These are phyloP conservation scores for Porcisia hertigi DNA, from an alignment of 208 protist species.

Conservation along the genomic window DNA sequence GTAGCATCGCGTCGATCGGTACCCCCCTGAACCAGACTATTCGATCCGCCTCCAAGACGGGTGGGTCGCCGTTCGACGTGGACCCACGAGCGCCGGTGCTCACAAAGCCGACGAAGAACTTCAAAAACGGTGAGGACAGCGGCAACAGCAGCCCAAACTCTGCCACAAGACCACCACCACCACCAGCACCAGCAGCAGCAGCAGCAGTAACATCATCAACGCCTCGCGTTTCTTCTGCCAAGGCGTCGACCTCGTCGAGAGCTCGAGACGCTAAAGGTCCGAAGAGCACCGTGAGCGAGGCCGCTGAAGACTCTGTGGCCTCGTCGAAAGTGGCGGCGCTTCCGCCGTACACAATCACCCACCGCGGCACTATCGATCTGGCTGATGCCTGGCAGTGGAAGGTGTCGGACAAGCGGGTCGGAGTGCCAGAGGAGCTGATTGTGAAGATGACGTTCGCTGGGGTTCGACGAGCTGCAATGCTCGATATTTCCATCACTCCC, in stretches of 20 bases:
- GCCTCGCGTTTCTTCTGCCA: background rate
- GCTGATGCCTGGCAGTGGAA: slow-evolving; percentile 82
- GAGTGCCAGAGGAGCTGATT: slow-evolving; percentile 78
- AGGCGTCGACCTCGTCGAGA: background rate
- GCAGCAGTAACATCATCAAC: background rate
- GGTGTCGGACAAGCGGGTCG: slow-evolving; percentile 69
- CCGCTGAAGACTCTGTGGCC: background rate
- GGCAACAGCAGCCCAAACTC: background rate
- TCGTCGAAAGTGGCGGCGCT: slow-evolving; percentile 24
- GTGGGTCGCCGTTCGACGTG: slow-evolving; percentile 49
- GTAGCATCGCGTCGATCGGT: slow-evolving; percentile 57
- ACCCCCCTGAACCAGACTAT: slow-evolving; percentile 86
- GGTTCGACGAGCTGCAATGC: slow-evolving; percentile 46
- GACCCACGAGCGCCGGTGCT: slow-evolving; percentile 48
- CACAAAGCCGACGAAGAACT: slow-evolving; percentile 46
- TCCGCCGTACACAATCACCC: slow-evolving; percentile 67
- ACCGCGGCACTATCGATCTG: slow-evolving; percentile 80
- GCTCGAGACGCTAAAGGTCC: background rate
- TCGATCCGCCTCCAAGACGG: slow-evolving; percentile 30
- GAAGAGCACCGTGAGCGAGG: background rate
- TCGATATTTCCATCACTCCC: slow-evolving; percentile 61
- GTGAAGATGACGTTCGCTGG: slow-evolving; percentile 76
- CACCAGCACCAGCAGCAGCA: background rate
- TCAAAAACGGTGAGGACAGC: slow-evolving; percentile 15
- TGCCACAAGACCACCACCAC: background rate